Conservation (phyloP, 1,284 basidiomycete species). For the Neolentinus lepideus region DNA sequence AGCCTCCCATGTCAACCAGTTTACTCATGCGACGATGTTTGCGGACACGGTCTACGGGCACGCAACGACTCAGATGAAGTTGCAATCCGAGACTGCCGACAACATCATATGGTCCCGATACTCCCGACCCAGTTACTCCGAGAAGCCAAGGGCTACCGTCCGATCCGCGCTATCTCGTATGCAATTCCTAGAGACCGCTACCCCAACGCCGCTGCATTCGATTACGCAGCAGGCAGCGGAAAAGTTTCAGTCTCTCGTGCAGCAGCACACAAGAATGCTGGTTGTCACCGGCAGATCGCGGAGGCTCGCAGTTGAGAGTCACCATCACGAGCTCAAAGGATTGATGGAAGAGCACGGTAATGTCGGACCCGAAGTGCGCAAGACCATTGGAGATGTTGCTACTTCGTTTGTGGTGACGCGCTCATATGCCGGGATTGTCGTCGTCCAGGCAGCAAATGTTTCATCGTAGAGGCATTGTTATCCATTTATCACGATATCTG, state of each 20-base stretch:
- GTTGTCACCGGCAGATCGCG: conserved; percentile 68
- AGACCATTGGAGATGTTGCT: conserved; percentile 80
- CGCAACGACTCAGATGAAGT: conserved; percentile 29
- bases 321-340: conserved; percentile 54
- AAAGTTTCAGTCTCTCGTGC: conserved; percentile 15
- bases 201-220: conserved; percentile 48
- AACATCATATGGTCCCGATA: conserved; percentile 33
- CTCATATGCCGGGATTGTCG: conserved; percentile 55
- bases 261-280: conserved; percentile 35
- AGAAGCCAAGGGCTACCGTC: conserved; percentile 16
- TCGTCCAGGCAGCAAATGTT: conserved; percentile 53
- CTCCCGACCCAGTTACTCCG: conserved; percentile 19
- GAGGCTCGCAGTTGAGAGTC: conserved; percentile 58
- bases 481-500: neutral
- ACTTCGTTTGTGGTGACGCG: conserved; percentile 63
- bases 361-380: conserved; percentile 52
- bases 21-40: conserved; percentile 20
- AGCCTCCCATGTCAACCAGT: neutral
- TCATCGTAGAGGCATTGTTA: neutral
- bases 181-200: conserved; percentile 43
- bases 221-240: conserved; percentile 27
- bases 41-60: conserved; percentile 41
- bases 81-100: conserved; percentile 41
- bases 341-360: conserved; percentile 51
- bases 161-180: conserved; percentile 40